phyloP scores from a whole-genome alignment of 331 rosid species.

The Prunus yedoensis region DNA sequence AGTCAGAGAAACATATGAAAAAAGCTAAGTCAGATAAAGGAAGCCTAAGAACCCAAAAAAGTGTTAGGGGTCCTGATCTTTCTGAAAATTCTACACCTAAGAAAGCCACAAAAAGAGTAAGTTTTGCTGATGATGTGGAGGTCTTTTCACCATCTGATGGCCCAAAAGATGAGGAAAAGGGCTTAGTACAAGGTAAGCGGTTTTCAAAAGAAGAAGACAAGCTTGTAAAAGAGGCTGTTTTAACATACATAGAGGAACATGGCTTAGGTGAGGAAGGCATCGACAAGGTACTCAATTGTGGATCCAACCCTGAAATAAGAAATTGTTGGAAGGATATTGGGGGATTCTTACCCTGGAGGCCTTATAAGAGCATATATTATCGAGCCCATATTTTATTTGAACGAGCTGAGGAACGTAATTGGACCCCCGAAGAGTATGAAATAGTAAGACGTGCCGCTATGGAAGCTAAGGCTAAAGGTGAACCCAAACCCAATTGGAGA shows the following conservation, averaged over 20 bases:
- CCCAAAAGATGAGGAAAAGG: constrained; percentile 24
- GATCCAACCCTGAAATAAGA: constrained; percentile 26
- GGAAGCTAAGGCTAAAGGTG: not conserved
- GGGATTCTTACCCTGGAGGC: constrained; percentile 57
- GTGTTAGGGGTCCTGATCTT: not conserved
- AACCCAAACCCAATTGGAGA: constrained; percentile 41
- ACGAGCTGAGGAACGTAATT: constrained; percentile 38
- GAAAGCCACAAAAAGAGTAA: constrained; percentile 46
- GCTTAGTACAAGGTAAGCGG: constrained; percentile 58
- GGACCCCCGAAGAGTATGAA: constrained; percentile 60
- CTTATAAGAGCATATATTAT: constrained; percentile 15
- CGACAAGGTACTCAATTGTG: constrained; percentile 48
- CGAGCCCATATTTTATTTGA: constrained; percentile 68
- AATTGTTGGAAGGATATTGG: constrained; percentile 72
- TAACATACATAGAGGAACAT: constrained; percentile 44
- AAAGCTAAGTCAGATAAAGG: constrained; percentile 21
- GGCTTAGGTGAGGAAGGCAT: constrained; percentile 66
- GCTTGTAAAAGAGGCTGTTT: constrained; percentile 48
- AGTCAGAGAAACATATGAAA: not conserved
- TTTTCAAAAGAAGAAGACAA: constrained; percentile 70
- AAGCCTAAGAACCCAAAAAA: constrained; percentile 15
- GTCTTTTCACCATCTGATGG: constrained; percentile 31
- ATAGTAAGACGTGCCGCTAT: not conserved
- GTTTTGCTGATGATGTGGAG: constrained; percentile 61
- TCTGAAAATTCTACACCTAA: constrained; percentile 11